Evolutionary conservation across 2,329 filamentous ascomycete species (phyloP), one percentile per base, ranked within the genome.

Genomic region (Colletotrichum kahawae): DNA sequence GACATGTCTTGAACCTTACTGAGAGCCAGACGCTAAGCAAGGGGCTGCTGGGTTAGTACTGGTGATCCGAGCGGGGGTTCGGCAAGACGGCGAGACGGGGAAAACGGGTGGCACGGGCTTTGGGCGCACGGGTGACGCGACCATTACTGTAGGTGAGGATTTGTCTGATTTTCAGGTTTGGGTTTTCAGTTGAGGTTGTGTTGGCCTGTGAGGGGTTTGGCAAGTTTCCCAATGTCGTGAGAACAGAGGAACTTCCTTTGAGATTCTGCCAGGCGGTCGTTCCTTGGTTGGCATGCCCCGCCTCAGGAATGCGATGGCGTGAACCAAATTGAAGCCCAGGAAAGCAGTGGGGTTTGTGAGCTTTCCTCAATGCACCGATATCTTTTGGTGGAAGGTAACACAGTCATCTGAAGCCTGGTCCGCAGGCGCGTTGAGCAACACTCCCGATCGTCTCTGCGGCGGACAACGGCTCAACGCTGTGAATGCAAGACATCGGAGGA

Each of bases 61-160:
- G 57, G 57, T n/a, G 31, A 60, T 60, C 57, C 29, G 27, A 60
- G 31, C 13, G 31, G 31, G 33, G 57, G 27, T 60, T 60, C 57
- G 29, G 31, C 29, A 60, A 34, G n/a, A 60, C 29, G 57, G 43
- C n/a, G n/a, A 34, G 12, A 60, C 29, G 57, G 57, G 18, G n/a
- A 33, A 60, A 21, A 60, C 12, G 18, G 18, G 29, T 60, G 57
- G 18, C 57, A 60, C 12, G 29, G 12, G 31, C 57, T 59, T 43
- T 77, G 80, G 83, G 75, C 43, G 73, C 56, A 64, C 80, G 80
- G 3, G 18, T 48, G 18, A 48, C 18, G 43, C 43, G 43, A 48
- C 3, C 1, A 48, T 48, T n/a, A 48, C 43, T 18, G 43, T 5
- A 48, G 38, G 38, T 12, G 9, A 48, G 18, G 3, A 48, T 0